Evolutionary conservation across 192 early-diverging fungal species (phyloP).

Genomic region (Rhizoclosmatium globosum): DNA sequence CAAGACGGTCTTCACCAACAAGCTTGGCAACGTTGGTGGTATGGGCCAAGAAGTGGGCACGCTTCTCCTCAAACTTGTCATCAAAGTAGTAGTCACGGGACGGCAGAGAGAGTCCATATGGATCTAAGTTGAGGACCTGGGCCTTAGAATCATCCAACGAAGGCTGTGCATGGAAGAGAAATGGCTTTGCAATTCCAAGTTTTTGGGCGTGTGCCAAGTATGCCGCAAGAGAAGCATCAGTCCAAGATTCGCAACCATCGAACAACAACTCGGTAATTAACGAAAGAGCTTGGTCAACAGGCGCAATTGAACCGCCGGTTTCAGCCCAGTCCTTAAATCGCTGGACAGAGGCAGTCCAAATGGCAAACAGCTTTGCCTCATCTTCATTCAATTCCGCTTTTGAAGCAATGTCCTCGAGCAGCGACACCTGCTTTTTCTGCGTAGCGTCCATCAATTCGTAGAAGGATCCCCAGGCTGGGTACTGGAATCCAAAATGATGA

Average conservation of each 20-base stretch:
- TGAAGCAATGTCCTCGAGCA: conserved; percentile 4
- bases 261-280: neutral
- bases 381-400: neutral
- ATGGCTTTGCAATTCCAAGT: neutral
- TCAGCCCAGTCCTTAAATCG: conserved; percentile 15
- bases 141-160: conserved; percentile 1
- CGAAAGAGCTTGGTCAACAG: neutral
- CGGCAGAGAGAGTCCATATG: conserved; percentile 8
- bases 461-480: conserved; percentile 20
- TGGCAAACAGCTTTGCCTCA: conserved; percentile 4
- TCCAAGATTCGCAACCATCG: neutral
- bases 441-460: conserved; percentile 1
- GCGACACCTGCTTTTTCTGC: conserved; percentile 10
- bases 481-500: neutral
- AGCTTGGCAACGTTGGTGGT: neutral
- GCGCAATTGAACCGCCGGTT: neutral
- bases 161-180: neutral
- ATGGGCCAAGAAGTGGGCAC: conserved; percentile 6
- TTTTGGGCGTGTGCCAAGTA: neutral
- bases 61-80: conserved; percentile 15
- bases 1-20: conserved; percentile 24
- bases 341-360: conserved; percentile 20
- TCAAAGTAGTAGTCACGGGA: conserved; percentile 32
- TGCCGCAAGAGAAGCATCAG: neutral
- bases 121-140: neutral